Base-by-base conservation (phyloP, 176 grass and related monocot species). In the Aechmea fasciata region DNA sequence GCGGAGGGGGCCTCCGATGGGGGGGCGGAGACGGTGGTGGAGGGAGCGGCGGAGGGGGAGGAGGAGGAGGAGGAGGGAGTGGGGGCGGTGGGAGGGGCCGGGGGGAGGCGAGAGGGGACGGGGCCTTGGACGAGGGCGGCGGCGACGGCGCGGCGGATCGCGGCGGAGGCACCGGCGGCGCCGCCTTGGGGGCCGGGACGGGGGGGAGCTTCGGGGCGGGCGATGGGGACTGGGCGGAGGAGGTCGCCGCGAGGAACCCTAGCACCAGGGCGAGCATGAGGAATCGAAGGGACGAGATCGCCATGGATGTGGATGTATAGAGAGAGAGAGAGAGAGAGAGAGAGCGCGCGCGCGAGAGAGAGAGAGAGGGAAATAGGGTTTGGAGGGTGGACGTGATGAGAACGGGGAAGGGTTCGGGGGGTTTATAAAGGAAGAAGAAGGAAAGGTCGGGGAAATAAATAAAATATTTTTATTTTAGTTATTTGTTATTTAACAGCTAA, bases 171-270 rank as follows among this genome's bases (percentile, higher is more conserved):
- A 62, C 10, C 57, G 33, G 52, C 3, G 78, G 71, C 2, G 78
- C 55, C 29, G 67, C 67, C 52, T 64, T 74, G 2, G 79, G 80
- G 7, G 63, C 9, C 1, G 68, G 25, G n/a, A 11, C 29, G 28
- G 77, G 80, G 13, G 73, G 33, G 11, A 52, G 66, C 55, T 49
- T 63, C 50, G 75, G 75, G 25, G 76, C 64, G 0, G 54, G 41
- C 18, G 17, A 71, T 0, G 87, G 87, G 0, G 76, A 72, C 49
- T 87, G 81, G 0, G 88, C 88, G 2, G 57, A 72, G 1, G 71
- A 72, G 1, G 50, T 82, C 13, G 52, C 52, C 13, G 57, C 59
- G 6, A 91, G 67, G 41, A 83, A 47, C 6, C 22, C 67, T 6
- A 87, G 11, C 49, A 78, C 48, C 24, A 62, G 75, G 63, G 17